Evolutionary conservation across 805 yeast species (phyloP), one percentile per base, ranked within the genome.

Genomic region (Candida quercuum): DNA sequence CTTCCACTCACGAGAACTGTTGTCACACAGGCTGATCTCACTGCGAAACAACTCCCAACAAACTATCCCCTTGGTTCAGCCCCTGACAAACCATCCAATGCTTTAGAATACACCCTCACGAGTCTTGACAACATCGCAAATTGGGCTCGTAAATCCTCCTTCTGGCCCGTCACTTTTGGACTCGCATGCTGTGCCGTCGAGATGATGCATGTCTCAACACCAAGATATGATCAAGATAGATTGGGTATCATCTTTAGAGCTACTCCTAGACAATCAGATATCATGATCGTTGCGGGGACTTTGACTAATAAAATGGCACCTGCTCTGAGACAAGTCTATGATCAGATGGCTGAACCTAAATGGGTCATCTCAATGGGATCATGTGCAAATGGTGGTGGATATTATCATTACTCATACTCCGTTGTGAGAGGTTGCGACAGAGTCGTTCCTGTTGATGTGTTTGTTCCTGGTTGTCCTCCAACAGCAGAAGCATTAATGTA

Each of bases 281-380:
- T 86, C 48, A 84, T 86, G 84, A 86, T 86, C 65, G 93, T 86
- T 40, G 95, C 95, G 3, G 95, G 95, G 29, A 86, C 95, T 3
- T 76, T 86, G 48, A 86, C 95, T 46, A 86, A 86, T 62, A 86
- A 86, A 67, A 86, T 86, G 95, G 95, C 95, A 2, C 95, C 95
- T 28, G 93, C 93, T 19, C 70, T 86, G 61, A 81, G 95, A 69
- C 93, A 85, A 67, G 95, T 86, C 24, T 86, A 86, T 63, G 95
- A 86, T 63, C 95, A 86, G 66, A 86, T 86, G 95, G 87, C 95
- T 25, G 93, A 83, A 51, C 95, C 95, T 33, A 78, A 89, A 66
- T 86, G 95, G 95, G 95, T 86, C 36, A 86, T 86, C 52, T 83
- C 93, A 40, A 86, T 86, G 95, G 95, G 95, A 34, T 81, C 91